A percentile compares a stretch with the other conserved stretches of the same genome.
Conservation (phyloP, 106 monocot species). For the Chionographis japonica region DNA sequence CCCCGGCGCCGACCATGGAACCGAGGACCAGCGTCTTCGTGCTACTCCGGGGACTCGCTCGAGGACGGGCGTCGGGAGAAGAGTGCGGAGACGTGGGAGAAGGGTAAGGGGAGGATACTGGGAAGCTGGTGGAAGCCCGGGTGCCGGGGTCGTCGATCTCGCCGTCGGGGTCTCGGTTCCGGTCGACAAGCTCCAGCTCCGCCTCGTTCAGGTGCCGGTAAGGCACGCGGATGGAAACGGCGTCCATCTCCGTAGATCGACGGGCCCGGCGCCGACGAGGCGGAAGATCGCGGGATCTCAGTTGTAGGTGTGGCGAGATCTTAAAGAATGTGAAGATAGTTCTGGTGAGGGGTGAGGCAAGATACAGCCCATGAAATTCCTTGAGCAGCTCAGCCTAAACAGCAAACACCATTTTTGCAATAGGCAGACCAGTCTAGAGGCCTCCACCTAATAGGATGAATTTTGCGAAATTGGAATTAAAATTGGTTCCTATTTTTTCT, state of each 20-base stretch:
- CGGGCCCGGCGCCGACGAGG: not conserved
- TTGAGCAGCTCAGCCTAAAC: too few relatives aligned
- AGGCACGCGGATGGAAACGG: constrained; percentile 19
- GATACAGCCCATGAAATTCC: too few relatives aligned
- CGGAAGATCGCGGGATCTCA: too few relatives aligned
- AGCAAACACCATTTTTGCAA: too few relatives aligned
- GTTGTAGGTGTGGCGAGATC: too few relatives aligned
- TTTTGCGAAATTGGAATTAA: too few relatives aligned
- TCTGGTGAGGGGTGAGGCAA: too few relatives aligned
- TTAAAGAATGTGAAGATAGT: too few relatives aligned
- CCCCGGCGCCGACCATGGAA: constrained; percentile 82
- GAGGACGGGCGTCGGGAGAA: not conserved
- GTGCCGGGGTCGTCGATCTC: constrained; percentile 8
- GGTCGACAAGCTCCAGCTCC: constrained; percentile 26
- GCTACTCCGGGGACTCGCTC: constrained; percentile 17
- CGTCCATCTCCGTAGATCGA: constrained; percentile 5
- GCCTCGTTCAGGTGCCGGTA: constrained; percentile 38
- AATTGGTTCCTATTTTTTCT: too few relatives aligned
- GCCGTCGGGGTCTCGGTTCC: constrained; percentile 2
- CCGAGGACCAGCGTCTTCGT: constrained; percentile 64
- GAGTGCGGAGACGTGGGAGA: not conserved
- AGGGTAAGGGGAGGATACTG: constrained; percentile 4
- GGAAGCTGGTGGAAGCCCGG: constrained; percentile 1
- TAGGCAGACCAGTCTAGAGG: too few relatives aligned
- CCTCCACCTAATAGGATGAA: too few relatives aligned